Conservation (phyloP, 23 red algal species). For the Gracilariopsis chorda region DNA sequence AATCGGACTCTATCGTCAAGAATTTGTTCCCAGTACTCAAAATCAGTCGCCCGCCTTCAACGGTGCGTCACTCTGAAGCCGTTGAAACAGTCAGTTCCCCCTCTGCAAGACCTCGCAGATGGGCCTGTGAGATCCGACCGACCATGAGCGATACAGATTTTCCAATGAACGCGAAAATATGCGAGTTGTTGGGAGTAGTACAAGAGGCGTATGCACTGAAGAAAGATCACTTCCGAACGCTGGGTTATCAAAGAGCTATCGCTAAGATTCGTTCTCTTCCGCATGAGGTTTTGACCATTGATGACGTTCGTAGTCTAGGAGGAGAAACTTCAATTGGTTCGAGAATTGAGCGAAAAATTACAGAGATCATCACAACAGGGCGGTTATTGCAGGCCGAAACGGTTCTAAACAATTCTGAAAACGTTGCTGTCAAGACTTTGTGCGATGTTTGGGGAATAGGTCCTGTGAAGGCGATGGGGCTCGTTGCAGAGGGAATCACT, state of each 20-base stretch:
- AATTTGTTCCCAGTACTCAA: background rate
- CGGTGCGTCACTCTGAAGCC: too few relatives aligned
- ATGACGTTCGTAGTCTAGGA: conserved; percentile 3
- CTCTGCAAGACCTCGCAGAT: background rate
- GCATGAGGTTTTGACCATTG: conserved; percentile 28
- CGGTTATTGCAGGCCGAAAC: conserved; percentile 34
- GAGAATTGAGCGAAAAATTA: conserved; percentile 38
- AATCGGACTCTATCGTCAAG: background rate
- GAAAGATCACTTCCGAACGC: conserved; percentile 41
- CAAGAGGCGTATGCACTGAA: conserved; percentile 27
- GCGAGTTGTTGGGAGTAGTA: conserved; percentile 45
- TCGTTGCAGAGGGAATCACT: conserved; percentile 34
- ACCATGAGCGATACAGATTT: conserved; percentile 2
- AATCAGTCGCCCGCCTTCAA: too few relatives aligned
- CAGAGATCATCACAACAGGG: conserved; percentile 47
- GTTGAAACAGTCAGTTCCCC: too few relatives aligned
- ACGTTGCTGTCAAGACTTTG: conserved; percentile 7
- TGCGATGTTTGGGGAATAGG: conserved; percentile 57
- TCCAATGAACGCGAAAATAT: conserved; percentile 38
- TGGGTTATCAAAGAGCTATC: conserved; percentile 59
- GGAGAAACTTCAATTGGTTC: background rate
- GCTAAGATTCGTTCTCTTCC: conserved; percentile 23
- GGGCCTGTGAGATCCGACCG: conserved; percentile 51
- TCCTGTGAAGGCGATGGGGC: conserved; percentile 46
- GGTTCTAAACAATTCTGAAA: conserved; percentile 20